Base-by-base conservation (phyloP, 148 eudicot species). In the Camellia lanceoleosa region DNA sequence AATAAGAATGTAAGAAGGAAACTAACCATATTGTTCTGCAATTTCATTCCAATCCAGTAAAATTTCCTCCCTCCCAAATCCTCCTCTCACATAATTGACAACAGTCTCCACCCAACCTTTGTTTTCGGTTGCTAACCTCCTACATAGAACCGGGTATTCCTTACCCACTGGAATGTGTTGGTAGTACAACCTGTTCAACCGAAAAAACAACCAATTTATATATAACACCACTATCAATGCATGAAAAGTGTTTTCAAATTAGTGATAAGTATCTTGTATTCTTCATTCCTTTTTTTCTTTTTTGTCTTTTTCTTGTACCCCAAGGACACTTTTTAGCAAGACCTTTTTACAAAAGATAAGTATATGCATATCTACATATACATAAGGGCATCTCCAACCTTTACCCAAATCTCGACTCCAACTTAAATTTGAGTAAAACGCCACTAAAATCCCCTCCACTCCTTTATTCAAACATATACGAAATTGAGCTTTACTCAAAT, bases 31-130 rank as follows among this genome's bases (percentile, higher is more conserved):
- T 83, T 86, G 85, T 85, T 87, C 85, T 11, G 92, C 95, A 80
- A 96, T 90, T 82, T 90, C 91, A 89, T 96, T 96, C 99, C 99
- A 96, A 78, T 96, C 98, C 10, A 96, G 95, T 86, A 96, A 86
- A 46, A 92, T 80, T 85, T 92, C 93, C 80, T 89, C 95, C 80
- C 30, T 82, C 54, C 71, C 81, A 73, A 76, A 76, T 74, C 73
- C 81, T 74, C 86, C 85, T 75, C 69, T 89, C 43, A 88, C 71
- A 75, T 71, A 85, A 81, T 83, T 72, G 79, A 86, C 73, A 72
- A 89, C 67, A 76, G 77, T 83, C 72, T 84, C 85, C 72, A 87
- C 63, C 87, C 90, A 90, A 73, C 84, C 76, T 38, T 72, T 81
- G 54, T 75, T 81, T 73, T 80, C 91, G 75, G 64, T 68, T 38